These are phyloP conservation scores for Farysia itapuensis DNA, from an alignment of 1,284 basidiomycete genomes.

Conservation along the genomic window DNA sequence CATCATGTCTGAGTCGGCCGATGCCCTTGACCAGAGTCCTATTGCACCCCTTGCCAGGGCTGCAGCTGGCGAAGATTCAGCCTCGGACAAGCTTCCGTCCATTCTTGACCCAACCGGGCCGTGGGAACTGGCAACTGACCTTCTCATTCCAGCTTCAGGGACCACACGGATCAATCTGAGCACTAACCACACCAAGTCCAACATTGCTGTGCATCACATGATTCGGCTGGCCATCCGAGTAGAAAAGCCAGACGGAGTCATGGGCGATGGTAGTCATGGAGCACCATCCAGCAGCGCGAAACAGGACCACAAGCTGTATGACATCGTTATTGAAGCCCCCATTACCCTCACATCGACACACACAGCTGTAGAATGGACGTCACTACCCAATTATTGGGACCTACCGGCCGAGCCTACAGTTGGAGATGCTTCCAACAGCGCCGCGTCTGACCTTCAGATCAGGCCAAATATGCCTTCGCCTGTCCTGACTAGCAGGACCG, in stretches of 20 bases:
- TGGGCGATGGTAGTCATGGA: constrained; percentile 4
- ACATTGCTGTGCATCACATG: constrained; percentile 76
- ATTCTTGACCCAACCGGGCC: constrained; percentile 65
- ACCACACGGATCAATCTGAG: constrained; percentile 71
- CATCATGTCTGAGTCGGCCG: constrained; percentile 64
- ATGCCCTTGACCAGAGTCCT: constrained; percentile 62
- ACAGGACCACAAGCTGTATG: constrained; percentile 64
- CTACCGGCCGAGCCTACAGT: constrained; percentile 21
- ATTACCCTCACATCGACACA: constrained; percentile 63
- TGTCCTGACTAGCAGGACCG: constrained; percentile 12
- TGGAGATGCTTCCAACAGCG: constrained; percentile 1
- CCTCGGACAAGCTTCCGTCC: constrained; percentile 43
- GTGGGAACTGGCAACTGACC: constrained; percentile 64
- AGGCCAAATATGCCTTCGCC: constrained; percentile 22
- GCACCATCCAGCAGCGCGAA: constrained; percentile 3
- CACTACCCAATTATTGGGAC: constrained; percentile 51
- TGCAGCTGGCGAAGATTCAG: constrained; percentile 34
- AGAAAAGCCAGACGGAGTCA: constrained; percentile 63
- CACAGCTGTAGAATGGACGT: constrained; percentile 52
- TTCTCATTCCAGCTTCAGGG: constrained; percentile 52
- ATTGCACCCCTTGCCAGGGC: constrained; percentile 58
- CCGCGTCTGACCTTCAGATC: constrained; percentile 2
- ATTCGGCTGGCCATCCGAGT: constrained; percentile 84
- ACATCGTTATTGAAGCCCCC: constrained; percentile 84
- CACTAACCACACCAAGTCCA: constrained; percentile 78